Percentiles rank a stretch among this genome's conserved stretches.
Conservation (phyloP, 257 asterid species). For the Haberlea rhodopensis region DNA sequence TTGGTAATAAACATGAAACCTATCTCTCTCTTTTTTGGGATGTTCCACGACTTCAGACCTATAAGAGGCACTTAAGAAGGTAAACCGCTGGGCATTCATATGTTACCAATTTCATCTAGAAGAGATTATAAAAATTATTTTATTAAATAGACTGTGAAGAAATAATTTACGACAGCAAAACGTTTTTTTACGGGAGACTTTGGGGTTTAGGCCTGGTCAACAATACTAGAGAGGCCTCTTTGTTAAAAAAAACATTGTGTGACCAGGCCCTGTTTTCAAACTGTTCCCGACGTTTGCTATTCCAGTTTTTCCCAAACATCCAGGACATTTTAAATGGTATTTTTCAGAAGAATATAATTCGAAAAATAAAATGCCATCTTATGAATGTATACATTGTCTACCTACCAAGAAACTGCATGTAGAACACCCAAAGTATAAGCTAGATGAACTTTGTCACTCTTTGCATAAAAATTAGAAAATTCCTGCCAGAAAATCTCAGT, state of each 20-base stretch:
- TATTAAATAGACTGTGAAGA: slow-evolving; percentile 8
- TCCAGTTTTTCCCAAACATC: background rate
- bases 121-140: background rate
- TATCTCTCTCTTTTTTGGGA: background rate
- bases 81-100: background rate
- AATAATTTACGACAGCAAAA: background rate
- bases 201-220: too few relatives aligned
- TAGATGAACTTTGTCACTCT: slow-evolving; percentile 5
- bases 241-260: too few relatives aligned
- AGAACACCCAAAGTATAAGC: slow-evolving; percentile 15
- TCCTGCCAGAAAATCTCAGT: slow-evolving; percentile 16
- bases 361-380: background rate
- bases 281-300: background rate
- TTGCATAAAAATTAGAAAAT: slow-evolving; percentile 19
- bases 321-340: slow-evolving; percentile 6
- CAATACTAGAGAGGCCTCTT: too few relatives aligned
- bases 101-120: slow-evolving; percentile 1
- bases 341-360: slow-evolving; percentile 8
- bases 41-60: slow-evolving; percentile 3
- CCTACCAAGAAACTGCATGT: slow-evolving; percentile 14
- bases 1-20: background rate
- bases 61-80: slow-evolving; percentile 1
- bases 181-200: too few relatives aligned
- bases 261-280: too few relatives aligned
- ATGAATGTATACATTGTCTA: slow-evolving; percentile 12